These are phyloP conservation scores for Wolfiporia cocos DNA, from an alignment of 1,284 basidiomycete genomes.

Conservation along the genomic window DNA sequence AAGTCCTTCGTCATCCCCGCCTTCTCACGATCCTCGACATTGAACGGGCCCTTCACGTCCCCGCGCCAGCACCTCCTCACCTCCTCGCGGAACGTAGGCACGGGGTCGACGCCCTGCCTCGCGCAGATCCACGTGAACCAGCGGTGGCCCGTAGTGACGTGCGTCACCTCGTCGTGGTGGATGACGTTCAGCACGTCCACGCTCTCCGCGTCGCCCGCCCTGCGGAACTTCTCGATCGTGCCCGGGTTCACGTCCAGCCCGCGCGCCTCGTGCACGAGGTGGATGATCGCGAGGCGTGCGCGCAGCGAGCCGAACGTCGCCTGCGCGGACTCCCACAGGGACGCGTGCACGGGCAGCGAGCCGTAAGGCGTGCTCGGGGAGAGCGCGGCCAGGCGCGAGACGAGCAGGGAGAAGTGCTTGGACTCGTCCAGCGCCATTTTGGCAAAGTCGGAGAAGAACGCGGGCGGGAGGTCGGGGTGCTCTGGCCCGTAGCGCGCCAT, in stretches of 20 bases:
- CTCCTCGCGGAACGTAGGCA: constrained; percentile 69
- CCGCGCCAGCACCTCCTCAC: constrained; percentile 75
- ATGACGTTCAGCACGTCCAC: constrained; percentile 72
- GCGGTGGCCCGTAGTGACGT: constrained; percentile 79
- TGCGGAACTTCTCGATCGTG: constrained; percentile 75
- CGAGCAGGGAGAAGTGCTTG: constrained; percentile 67
- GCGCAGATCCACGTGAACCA: constrained; percentile 83
- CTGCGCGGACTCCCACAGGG: constrained; percentile 78
- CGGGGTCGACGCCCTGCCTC: constrained; percentile 59
- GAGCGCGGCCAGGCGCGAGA: constrained; percentile 53
- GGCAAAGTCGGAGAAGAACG: constrained; percentile 76
- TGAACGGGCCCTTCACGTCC: constrained; percentile 83
- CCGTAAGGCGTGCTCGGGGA: constrained; percentile 74
- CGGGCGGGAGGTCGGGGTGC: constrained; percentile 56
- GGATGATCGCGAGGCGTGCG: constrained; percentile 81
- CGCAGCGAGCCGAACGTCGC: constrained; percentile 70
- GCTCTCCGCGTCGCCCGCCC: constrained; percentile 66
- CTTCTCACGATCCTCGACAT: constrained; percentile 66
- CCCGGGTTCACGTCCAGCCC: constrained; percentile 85
- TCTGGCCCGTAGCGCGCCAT: constrained; percentile 72
- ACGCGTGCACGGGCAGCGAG: constrained; percentile 67
- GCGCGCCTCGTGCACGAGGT: constrained; percentile 85
- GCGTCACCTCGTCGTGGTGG: constrained; percentile 80
- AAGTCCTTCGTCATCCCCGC: constrained; percentile 71
- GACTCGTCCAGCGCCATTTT: constrained; percentile 86